phyloP scores from a whole-genome alignment of 768 basidiomycete genomes.

The Austroboletus eburneus region DNA sequence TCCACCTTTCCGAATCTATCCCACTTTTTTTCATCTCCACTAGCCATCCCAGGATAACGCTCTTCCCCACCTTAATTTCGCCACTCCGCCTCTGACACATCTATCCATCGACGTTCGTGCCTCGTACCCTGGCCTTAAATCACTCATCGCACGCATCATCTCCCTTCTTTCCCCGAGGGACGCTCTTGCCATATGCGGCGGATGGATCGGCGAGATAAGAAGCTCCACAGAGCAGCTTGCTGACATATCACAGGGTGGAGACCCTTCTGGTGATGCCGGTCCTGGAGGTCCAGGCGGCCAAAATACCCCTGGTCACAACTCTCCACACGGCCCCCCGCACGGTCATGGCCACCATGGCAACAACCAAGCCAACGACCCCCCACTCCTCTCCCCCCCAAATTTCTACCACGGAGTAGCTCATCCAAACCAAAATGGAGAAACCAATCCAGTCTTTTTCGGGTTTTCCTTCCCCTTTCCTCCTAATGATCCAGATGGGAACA shows the following conservation, averaged over 20 bases:
- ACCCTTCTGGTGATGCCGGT: neutral
- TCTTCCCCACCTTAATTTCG: conserved; percentile 7
- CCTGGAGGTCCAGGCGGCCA: neutral
- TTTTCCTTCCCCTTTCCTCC: conserved; percentile 7
- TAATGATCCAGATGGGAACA: conserved; percentile 1
- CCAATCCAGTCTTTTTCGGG: conserved; percentile 4
- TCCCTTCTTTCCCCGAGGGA: conserved; percentile 27
- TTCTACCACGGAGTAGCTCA: conserved; percentile 1
- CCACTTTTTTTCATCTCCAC: neutral
- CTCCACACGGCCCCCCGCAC: conserved; percentile 2
- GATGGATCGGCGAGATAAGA: conserved; percentile 34
- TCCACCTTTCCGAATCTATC: neutral
- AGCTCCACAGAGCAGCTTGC: conserved; percentile 16
- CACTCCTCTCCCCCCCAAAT: conserved; percentile 13
- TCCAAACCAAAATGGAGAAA: neutral
- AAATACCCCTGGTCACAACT: conserved; percentile 7
- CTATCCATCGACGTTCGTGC: conserved; percentile 51
- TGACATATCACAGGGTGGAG: conserved; percentile 1
- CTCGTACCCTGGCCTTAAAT: conserved; percentile 18
- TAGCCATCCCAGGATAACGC: conserved; percentile 13
- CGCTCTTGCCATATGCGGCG: conserved; percentile 27
- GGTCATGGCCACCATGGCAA: neutral
- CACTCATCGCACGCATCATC: conserved; percentile 17
- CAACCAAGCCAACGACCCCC: conserved; percentile 7
- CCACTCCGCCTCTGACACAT: conserved; percentile 42